Evolutionary conservation across 306 rosid species (phyloP), one percentile per base, ranked within the genome.

Genomic region (Ochetophila trinervis): DNA sequence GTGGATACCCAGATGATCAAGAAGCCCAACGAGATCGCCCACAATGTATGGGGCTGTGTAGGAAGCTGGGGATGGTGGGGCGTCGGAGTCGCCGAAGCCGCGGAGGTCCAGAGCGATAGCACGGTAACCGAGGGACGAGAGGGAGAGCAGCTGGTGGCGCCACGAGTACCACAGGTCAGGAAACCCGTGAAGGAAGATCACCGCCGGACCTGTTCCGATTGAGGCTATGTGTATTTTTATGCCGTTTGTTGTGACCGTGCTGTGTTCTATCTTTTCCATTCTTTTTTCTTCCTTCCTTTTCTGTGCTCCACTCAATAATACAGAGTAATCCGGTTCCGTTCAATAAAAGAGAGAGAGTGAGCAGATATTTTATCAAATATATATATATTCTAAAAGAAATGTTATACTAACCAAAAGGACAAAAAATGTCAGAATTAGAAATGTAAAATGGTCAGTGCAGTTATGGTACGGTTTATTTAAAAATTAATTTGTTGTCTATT

Each of bases 151-250:
- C 21, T 68, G 73, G 48, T 47, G 73, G 30, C 73, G 73, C 73
- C 73, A 68, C 1, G 73, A 68, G 65, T 68, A 68, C 73, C 73
- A 68, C 24, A 68, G 65, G 35, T 68, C 73, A 1, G 73, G 73
- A 57, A 68, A 68, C 4, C 65, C 73, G 4, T 68, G 73, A 23
- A 68, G 65, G 19, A 68, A 68, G 34, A 68, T 65, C 0, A 68
- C 45, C 12, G 24, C 49, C 0, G 73, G 57, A 42, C 73, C 56
- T 40, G 20, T 21, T 17, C 73, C 73, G 5, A 68, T 45, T 11
- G 65, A 68, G 3, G 73, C 73, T 0, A 68, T 13, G 45, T 68
- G 73, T 27, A 68, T 68, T 13, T 57, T 17, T 3, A 68, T 47
- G 0, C 73, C 73, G 45, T 57, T 68, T 17, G 64, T 49, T n/a